Evolutionary conservation across 148 eudicot genomes (phyloP), one percentile per base, ranked within the genome.

Genomic region (Polygonum maritimum): DNA sequence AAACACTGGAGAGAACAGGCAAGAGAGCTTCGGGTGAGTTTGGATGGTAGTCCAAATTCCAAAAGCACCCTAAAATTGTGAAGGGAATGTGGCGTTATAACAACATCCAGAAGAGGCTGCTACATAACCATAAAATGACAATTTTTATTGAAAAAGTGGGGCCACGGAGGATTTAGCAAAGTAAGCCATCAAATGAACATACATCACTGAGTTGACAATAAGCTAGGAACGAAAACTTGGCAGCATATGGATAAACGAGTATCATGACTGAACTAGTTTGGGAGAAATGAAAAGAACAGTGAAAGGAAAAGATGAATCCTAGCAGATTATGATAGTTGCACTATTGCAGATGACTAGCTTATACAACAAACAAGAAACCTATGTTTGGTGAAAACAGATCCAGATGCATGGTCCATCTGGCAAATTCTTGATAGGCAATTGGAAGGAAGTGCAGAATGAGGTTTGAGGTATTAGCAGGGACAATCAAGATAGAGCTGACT

Each of bases 261-360:
- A 36, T 15, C 44, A 67, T 35, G 44, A 35, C 41, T 36, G 71
- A 67, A 38, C 71, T 67, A 67, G 1, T 36, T 67, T 67, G 2
- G 11, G 71, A 67, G 71, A 67, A 67, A 67, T 35, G 36, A 31
- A 67, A 31, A 67, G 71, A 74, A 74, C 44, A 54, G n/a, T 44
- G n/a, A 74, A 78, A 76, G 21, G 77, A 77, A 75, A 73, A 71
- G 87, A 84, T 76, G 75, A 84, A 79, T 81, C 87, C 84, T 84
- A 75, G 35, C 65, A 81, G 76, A 52, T 14, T 77, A 79, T 18
- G 80, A 73, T 71, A 79, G 44, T 72, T 72, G 54, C 52, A 62
- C 62, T 74, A 69, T 57, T 76, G 78, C 77, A 49, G 85, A 80
- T 75, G 81, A 74, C 69, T 77, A 75, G 74, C 45, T 60, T 67